Evolutionary conservation across 305 asterid genomes (phyloP), one percentile per base, ranked within the genome.

Genomic region (Solanum hybrid): DNA sequence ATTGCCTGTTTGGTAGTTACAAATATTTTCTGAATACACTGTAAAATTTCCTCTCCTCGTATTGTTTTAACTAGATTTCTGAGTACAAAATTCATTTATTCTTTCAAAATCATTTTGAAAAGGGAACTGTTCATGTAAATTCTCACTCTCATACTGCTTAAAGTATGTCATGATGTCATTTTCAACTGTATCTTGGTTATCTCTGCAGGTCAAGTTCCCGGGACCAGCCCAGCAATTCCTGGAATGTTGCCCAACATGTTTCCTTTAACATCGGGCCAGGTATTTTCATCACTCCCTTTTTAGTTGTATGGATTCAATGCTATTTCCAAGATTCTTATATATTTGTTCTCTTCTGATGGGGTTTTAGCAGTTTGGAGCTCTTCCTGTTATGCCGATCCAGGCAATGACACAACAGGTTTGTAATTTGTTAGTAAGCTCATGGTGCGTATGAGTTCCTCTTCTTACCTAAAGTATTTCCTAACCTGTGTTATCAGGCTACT

Each of bases 331-430:
- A 77, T 35, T 78, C 76, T 88, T 24, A 88, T 51, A 45, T 77
- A 24, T 45, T 45, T 88, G 31, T 88, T 56, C 56, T 45, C 69
- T 88, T 45, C 69, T 88, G 37, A 31, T 88, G 81, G 29, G 72
- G 86, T 29, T 90, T 38, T 91, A 84, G 92, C 97, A 97, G 98
- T 93, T 94, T 26, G 96, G 95, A 90, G 93, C 94, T 60, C 95
- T 97, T 76, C 98, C 98, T 29, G 82, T 94, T 86, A 94, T 96
- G 98, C 98, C 98, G 42, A 94, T 97, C 88, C 99, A 96, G 92
- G 99, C 99, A 60, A 97, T 97, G 99, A 97, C 99, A 69, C 99
- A 97, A 93, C 99, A 97, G 99, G 99, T 97, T 91, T 90, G 60
- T 78, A 85, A 85, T 85, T n/a, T 12, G 32, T 85, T 19, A 22